Percentiles rank a stretch among this genome's conserved stretches.
Evolutionary conservation across 257 asterid genomes (phyloP).

Genomic region (Solanum clarkiae): DNA sequence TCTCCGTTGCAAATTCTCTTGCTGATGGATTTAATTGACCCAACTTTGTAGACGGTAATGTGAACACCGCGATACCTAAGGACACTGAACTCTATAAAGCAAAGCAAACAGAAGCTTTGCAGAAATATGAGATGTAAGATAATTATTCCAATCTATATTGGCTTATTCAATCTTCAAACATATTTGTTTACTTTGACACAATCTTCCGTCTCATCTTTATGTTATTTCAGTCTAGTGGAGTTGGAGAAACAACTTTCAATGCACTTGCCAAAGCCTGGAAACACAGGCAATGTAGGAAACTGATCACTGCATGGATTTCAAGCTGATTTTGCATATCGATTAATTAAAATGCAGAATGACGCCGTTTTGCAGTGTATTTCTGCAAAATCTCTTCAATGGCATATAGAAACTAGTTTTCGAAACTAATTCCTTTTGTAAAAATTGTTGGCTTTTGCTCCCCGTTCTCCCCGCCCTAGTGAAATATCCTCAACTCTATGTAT

Average conservation of each 20-base stretch:
- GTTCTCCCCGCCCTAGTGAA: background rate
- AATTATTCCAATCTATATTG: background rate
- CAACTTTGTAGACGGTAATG: slow-evolving; percentile 30
- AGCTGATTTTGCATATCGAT: background rate
- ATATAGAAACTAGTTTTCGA: background rate
- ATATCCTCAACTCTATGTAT: background rate
- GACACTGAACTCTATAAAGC: slow-evolving; percentile 61
- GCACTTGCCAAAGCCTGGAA: slow-evolving; percentile 28
- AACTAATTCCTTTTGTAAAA: background rate
- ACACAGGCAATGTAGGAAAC: background rate
- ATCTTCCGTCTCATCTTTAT: background rate
- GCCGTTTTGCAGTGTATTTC: background rate
- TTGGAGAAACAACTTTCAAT: slow-evolving; percentile 74
- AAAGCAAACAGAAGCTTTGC: slow-evolving; percentile 69
- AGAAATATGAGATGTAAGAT: slow-evolving; percentile 66
- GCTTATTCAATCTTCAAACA: background rate
- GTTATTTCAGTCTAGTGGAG: slow-evolving; percentile 60
- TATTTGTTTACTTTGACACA: background rate
- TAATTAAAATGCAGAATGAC: background rate
- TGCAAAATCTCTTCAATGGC: background rate
- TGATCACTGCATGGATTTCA: background rate
- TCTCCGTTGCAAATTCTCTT: background rate
- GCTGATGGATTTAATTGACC: background rate
- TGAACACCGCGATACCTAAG: slow-evolving; percentile 43
- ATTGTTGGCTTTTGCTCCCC: background rate